Conservation (phyloP, 352 stramenopile genomes). For the Phytophthora aleatoria region DNA sequence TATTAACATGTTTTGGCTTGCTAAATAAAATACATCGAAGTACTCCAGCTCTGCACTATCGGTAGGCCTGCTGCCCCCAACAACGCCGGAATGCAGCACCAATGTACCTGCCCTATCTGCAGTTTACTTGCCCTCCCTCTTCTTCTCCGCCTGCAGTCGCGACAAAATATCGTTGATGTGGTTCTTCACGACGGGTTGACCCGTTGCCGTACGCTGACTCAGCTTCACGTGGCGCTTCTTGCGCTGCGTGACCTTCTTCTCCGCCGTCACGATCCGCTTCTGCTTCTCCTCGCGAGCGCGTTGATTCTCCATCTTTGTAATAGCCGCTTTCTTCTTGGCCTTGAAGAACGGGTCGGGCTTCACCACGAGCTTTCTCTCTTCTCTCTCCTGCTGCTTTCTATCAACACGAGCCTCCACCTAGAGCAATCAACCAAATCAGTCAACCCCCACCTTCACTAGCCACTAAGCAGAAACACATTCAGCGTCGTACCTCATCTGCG, state of each 20-base stretch:
- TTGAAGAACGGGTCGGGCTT: conserved; percentile 88
- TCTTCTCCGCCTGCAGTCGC: conserved; percentile 67
- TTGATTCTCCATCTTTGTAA: conserved; percentile 59
- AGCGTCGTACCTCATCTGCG: conserved; percentile 21
- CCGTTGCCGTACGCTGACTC: conserved; percentile 74
- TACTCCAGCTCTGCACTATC: no score
- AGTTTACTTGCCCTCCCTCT: conserved; percentile 34
- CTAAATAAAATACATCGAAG: conserved; percentile 24
- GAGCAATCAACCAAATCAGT: conserved; percentile 14
- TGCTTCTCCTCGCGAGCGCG: conserved; percentile 48
- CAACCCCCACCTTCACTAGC: not conserved
- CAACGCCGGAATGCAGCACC: no score
- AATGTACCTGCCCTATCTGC: not conserved
- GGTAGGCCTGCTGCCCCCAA: no score
- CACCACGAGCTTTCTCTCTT: conserved; percentile 27
- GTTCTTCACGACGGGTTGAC: conserved; percentile 86
- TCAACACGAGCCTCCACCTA: conserved; percentile 34
- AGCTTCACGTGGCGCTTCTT: conserved; percentile 91
- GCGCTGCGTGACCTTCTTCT: conserved; percentile 79
- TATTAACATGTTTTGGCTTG: conserved; percentile 26
- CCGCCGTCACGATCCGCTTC: conserved; percentile 50
- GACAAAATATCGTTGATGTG: conserved; percentile 85
- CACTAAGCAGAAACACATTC: conserved; percentile 3
- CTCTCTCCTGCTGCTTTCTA: conserved; percentile 16
- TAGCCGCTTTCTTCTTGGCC: conserved; percentile 75